Conservation (phyloP, 495 filamentous ascomycete genomes). For the Aspergillus mulundensis region DNA sequence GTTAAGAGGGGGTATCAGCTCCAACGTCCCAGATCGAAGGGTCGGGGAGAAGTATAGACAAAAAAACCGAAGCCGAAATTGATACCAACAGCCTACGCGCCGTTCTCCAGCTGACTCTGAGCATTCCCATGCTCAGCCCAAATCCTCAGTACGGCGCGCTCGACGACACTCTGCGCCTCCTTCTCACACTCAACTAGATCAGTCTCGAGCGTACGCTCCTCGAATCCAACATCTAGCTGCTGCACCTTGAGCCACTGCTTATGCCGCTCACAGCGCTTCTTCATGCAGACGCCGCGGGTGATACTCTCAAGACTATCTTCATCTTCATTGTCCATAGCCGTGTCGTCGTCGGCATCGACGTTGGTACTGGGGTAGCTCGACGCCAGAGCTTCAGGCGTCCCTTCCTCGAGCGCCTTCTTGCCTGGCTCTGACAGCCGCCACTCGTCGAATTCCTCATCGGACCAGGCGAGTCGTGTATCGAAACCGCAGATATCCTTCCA, state of each 20-base stretch:
- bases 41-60: neutral
- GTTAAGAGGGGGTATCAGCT: conserved; percentile 28
- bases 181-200: conserved; percentile 41
- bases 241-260: conserved; percentile 50
- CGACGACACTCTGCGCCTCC: conserved; percentile 44
- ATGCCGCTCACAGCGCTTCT: conserved; percentile 51
- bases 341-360: conserved; percentile 33
- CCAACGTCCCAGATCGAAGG: neutral
- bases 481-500: conserved; percentile 67
- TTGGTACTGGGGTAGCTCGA: conserved; percentile 31
- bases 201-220: conserved; percentile 37
- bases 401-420: conserved; percentile 36
- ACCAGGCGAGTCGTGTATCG: conserved; percentile 57
- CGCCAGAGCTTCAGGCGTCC: conserved; percentile 36
- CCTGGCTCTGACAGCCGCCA: conserved; percentile 44
- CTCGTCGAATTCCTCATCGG: conserved; percentile 58
- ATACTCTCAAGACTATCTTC: conserved; percentile 20
- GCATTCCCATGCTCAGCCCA: conserved; percentile 39
- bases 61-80: neutral
- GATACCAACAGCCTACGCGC: neutral
- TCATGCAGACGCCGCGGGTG: conserved; percentile 46
- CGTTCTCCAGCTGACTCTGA: conserved; percentile 10
- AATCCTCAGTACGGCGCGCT: conserved; percentile 44
- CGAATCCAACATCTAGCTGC: conserved; percentile 47
- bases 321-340: conserved; percentile 21